Evolutionary conservation across 768 basidiomycete genomes (phyloP), one percentile per base, ranked within the genome.

Genomic region (Trametes punicea): DNA sequence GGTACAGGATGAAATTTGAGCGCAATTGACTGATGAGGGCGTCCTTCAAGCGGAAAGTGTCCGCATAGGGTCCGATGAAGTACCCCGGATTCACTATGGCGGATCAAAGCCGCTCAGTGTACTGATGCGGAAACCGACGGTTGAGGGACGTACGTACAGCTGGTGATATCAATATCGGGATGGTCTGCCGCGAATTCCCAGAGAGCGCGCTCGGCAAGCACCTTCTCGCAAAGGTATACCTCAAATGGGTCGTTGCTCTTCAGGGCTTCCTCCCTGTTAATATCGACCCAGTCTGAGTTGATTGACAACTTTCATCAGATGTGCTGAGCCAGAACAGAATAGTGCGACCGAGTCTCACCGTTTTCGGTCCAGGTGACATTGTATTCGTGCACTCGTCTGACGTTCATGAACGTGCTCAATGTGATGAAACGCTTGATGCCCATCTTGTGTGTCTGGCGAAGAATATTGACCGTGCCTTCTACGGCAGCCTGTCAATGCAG

Each of bases 401-500:
- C 54, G 15, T 52, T 51, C n/a, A 44, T 20, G 6, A 56, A 46
- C 33, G 65, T 67, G 55, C 67, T 66, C 13, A 79, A 78, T 59
- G 78, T 65, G 4, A 78, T 74, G 15, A 81, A 72, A 7, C 77
- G 68, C 65, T 75, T 70, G 65, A 81, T 67, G 1, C 65, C 58
- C 2, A 64, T 76, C n/a, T 75, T 63, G 8, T 74, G 67, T 21
- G 77, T 73, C 31, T 79, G 74, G 25, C 67, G 63, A 62, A 80
- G 72, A 20, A 80, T 61, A 38, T 69, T 70, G 40, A 59, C 25
- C 5, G 64, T 62, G 11, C 68, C 66, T 7, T 58, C 59, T 6
- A 64, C 48, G 2, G 66, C 60, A 2, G 46, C 53, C 64, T 65
- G 26, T 15, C 18, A 41, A 23, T 23, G 18, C 3, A 23, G 11